Conservation (phyloP, 2,329 filamentous ascomycete genomes). For the Falciphora oryzae region DNA sequence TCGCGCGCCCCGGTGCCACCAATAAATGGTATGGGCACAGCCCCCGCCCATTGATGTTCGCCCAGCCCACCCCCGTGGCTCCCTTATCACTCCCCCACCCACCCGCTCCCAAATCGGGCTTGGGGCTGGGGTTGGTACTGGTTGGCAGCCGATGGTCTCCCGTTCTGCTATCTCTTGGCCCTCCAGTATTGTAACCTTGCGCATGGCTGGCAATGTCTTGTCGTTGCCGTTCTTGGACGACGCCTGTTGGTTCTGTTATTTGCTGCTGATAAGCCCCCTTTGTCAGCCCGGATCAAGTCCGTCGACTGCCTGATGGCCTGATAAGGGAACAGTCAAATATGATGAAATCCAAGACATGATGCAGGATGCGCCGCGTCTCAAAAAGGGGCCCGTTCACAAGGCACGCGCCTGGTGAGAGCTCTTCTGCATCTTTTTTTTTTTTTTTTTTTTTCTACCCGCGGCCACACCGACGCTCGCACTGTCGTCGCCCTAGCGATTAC, state of each 20-base stretch:
- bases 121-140: not conserved
- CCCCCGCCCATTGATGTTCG: too few relatives aligned
- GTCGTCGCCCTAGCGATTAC: too few relatives aligned
- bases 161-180: not conserved
- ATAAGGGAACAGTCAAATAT: not conserved
- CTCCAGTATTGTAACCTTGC: not conserved
- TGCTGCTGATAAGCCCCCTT: not conserved
- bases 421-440: not conserved
- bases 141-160: not conserved
- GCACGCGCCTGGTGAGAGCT: not conserved
- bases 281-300: too few relatives aligned
- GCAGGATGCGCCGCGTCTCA: not conserved
- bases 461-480: too few relatives aligned
- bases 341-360: not conserved
- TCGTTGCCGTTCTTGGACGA: not conserved
- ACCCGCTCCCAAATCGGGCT: not conserved
- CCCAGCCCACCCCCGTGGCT: too few relatives aligned
- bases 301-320: too few relatives aligned
- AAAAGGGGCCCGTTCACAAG: not conserved
- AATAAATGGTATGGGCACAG: too few relatives aligned
- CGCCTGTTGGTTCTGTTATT: not conserved
- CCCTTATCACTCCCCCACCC: not conserved
- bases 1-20: too few relatives aligned
- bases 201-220: not conserved
- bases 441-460: too few relatives aligned